Percentiles rank a stretch among this genome's conserved stretches.
phyloP scores from a whole-genome alignment of 345 rosid genomes.

The Hypericum androsaemum region DNA sequence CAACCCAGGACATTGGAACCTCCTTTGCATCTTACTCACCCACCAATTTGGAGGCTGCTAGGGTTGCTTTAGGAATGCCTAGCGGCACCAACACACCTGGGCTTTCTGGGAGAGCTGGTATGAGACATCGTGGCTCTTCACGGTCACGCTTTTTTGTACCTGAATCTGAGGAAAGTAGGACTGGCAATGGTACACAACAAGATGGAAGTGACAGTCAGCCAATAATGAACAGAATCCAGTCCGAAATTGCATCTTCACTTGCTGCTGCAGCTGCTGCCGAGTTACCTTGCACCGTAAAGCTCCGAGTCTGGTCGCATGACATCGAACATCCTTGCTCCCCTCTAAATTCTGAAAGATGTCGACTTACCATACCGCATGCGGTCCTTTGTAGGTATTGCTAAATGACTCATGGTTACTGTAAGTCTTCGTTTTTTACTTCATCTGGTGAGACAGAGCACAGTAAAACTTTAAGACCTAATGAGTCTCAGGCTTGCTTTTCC shows the following conservation, averaged over 20 bases:
- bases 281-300: slow-evolving; percentile 90
- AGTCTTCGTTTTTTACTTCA: no score
- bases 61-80: slow-evolving; percentile 39
- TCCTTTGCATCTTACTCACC: slow-evolving; percentile 25
- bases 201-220: slow-evolving; percentile 42
- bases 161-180: slow-evolving; percentile 30
- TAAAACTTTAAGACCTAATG: no score
- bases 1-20: slow-evolving; percentile 26
- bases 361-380: slow-evolving; percentile 73
- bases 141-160: slow-evolving; percentile 36
- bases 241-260: slow-evolving; percentile 71
- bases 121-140: slow-evolving; percentile 22
- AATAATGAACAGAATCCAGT: slow-evolving; percentile 47
- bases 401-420: not conserved
- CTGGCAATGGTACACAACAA: slow-evolving; percentile 22
- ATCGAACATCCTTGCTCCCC: slow-evolving; percentile 54
- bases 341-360: slow-evolving; percentile 55
- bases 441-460: no score
- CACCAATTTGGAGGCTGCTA: slow-evolving; percentile 39
- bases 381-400: slow-evolving; percentile 85
- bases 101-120: slow-evolving; percentile 37
- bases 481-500: no score
- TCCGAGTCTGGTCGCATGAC: slow-evolving; percentile 84
- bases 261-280: slow-evolving; percentile 84
- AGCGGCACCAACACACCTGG: slow-evolving; percentile 39